These are phyloP conservation scores for Penicillium occitanis DNA, from an alignment of 2,329 filamentous ascomycete genomes.

Conservation along the genomic window DNA sequence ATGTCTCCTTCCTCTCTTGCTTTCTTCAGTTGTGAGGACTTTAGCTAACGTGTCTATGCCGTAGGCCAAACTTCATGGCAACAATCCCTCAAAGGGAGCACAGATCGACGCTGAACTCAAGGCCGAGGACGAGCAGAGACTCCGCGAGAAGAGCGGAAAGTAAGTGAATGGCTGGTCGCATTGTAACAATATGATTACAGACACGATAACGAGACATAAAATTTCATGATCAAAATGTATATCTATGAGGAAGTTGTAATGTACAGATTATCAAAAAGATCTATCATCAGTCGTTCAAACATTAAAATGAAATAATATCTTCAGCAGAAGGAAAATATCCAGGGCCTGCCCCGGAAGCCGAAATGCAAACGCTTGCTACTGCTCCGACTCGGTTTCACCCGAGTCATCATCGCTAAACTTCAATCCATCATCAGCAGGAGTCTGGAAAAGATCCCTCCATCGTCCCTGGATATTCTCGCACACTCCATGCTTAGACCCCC, in stretches of 20 bases:
- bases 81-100: conserved; percentile 49
- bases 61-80: conserved; percentile 48
- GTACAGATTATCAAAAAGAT: background rate
- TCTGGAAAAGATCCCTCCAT: conserved; percentile 29
- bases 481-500: conserved; percentile 28
- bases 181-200: background rate
- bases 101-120: conserved; percentile 48
- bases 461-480: conserved; percentile 25
- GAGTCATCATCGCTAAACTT: conserved; percentile 31
- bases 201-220: background rate
- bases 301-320: conserved; percentile 8
- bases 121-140: conserved; percentile 45
- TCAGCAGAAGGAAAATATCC: background rate
- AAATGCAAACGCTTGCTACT: background rate
- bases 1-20: conserved; percentile 23
- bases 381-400: background rate
- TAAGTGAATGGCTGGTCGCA: background rate
- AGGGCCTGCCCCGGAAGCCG: background rate
- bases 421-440: conserved; percentile 34
- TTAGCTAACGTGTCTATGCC: background rate
- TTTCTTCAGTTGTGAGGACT: too few relatives aligned
- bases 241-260: background rate
- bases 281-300: conserved; percentile 15
- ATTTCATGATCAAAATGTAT: background rate
- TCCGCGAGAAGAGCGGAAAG: conserved; percentile 46